phyloP scores from a whole-genome alignment of 1,284 basidiomycete genomes.

The Omphalotus olearius region DNA sequence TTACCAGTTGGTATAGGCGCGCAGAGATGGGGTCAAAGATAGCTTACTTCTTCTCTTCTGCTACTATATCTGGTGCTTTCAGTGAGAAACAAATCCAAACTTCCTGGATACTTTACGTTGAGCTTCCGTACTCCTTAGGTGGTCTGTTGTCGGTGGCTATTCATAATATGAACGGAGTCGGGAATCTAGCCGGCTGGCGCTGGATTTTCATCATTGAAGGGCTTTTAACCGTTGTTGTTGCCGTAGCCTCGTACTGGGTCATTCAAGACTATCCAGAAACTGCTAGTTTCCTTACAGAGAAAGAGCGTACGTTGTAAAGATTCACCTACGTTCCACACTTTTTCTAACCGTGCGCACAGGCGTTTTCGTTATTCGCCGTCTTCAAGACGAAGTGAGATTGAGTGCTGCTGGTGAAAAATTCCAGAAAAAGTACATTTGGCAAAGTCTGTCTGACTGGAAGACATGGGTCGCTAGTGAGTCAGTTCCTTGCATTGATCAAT shows the following conservation, averaged over 20 bases:
- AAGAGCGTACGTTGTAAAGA: conserved; percentile 44
- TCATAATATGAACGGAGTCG: conserved; percentile 64
- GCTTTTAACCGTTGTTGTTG: conserved; percentile 51
- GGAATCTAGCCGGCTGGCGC: conserved; percentile 42
- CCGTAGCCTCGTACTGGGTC: conserved; percentile 58
- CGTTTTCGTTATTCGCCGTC: conserved; percentile 57
- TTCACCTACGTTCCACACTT: neutral
- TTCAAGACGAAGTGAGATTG: conserved; percentile 67
- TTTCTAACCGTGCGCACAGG: neutral
- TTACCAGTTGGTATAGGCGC: conserved; percentile 52
- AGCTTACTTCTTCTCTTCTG: conserved; percentile 64
- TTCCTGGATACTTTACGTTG: no score
- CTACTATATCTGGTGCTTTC: conserved; percentile 67
- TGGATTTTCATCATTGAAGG: conserved; percentile 82
- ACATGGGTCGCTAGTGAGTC: conserved; percentile 62
- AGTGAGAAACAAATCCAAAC: conserved; percentile 28
- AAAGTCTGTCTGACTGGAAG: conserved; percentile 69
- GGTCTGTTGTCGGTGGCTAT: conserved; percentile 65
- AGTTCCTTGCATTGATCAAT: neutral
- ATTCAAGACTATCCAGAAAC: conserved; percentile 81
- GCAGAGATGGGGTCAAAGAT: conserved; percentile 57
- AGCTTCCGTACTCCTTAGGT: conserved; percentile 27
- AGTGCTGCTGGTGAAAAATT: conserved; percentile 69
- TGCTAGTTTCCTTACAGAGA: conserved; percentile 69
- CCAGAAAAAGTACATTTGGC: conserved; percentile 54